These are phyloP conservation scores for Aspergillus proliferans DNA, from an alignment of 2,329 filamentous ascomycete species.

Conservation along the genomic window DNA sequence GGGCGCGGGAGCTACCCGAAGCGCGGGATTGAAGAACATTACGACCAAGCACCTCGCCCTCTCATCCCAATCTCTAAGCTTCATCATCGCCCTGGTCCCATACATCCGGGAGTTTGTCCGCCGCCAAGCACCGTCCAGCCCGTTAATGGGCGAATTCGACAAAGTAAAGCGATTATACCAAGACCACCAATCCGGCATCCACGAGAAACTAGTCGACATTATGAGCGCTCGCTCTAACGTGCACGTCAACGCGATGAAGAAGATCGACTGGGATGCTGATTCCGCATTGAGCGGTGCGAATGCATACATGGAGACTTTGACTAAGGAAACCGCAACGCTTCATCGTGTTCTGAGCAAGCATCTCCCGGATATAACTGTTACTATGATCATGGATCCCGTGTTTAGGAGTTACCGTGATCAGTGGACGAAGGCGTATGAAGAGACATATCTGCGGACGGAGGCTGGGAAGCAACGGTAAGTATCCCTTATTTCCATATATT, in stretches of 20 bases:
- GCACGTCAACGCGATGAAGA: constrained; percentile 68
- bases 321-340: constrained; percentile 77
- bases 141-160: constrained; percentile 77
- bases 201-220: constrained; percentile 88
- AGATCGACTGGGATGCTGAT: constrained; percentile 65
- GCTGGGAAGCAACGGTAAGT: constrained; percentile 65
- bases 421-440: constrained; percentile 64
- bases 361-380: constrained; percentile 67
- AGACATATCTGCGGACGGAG: constrained; percentile 59
- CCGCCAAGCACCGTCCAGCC: constrained; percentile 55
- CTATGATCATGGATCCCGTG: constrained; percentile 79
- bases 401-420: constrained; percentile 77
- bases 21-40: constrained; percentile 89
- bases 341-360: constrained; percentile 79
- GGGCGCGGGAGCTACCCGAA: constrained; percentile 82
- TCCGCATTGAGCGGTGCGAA: constrained; percentile 47
- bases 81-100: constrained; percentile 79
- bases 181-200: constrained; percentile 84
- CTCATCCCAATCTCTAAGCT: constrained; percentile 80
- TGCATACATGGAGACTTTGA: constrained; percentile 77
- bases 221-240: constrained; percentile 71
- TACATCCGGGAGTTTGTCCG: constrained; percentile 88
- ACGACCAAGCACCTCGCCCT: constrained; percentile 91
- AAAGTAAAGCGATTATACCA: constrained; percentile 76
- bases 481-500: neutral